Evolutionary conservation across 176 grass and related monocot genomes (phyloP), one percentile per base, ranked within the genome.

Genomic region (Oryza longistaminata): DNA sequence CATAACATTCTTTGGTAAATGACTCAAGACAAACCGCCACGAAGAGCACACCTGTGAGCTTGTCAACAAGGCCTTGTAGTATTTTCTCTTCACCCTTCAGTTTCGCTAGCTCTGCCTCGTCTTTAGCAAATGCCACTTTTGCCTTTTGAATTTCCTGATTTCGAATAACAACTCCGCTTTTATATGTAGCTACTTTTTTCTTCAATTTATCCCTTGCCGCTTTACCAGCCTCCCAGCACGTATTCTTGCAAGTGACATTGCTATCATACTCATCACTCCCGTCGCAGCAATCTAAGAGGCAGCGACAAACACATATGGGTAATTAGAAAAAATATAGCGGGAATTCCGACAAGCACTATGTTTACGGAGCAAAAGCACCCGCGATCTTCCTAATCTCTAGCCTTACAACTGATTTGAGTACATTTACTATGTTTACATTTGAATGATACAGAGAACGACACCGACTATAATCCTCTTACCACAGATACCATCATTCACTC

Each of bases 191-290:
- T 70, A 96, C 82, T 78, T 94, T 99, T 85, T 96, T 99, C 88
- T 91, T 92, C 84, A 99, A 81, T 66, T 89, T 99, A 25, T 99
- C 90, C 78, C 96, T 92, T 71, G 93, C 93, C 4, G 74, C 90
- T 88, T 96, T 99, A 33, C 96, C 96, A 86, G 96, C 93, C 79
- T 99, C 91, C 96, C 96, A 99, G 66, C 96, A 99, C 42, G 96
- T 96, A 81, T 99, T 96, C 64, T 91, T 88, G 64, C 96, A 99
- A 58, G 88, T 92, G 17, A 40, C 61, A 31, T 88, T 92, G 70
- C 90, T 89, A 78, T 89, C 90, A 68, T 99, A 96, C 78, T 99
- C 96, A 79, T 99, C 96, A 76, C 91, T 99, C 66, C 96, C 96
- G 87, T 99, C 96, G 43, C 96, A 99, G 64, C 96, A 99, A 91